Percentiles rank a stretch among this genome's conserved stretches.
Conservation (phyloP, 306 rosid species). For the Rubus parviflorus region DNA sequence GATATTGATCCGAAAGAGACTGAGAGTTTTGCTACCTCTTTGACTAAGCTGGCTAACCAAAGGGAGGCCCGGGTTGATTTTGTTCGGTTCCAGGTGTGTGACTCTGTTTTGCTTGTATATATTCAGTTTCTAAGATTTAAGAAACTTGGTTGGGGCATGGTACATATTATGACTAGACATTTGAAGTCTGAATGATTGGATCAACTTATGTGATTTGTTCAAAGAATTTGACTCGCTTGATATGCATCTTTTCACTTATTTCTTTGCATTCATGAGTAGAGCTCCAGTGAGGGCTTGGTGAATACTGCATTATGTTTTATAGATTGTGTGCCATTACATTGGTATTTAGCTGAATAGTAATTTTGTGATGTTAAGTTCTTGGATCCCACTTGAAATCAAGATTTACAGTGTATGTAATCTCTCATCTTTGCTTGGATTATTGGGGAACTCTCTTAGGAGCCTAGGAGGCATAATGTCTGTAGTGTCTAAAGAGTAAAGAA, state of each 20-base stretch:
- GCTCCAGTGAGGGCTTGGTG: background rate
- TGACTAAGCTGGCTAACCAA: constrained; percentile 63
- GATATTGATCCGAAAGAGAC: constrained; percentile 90
- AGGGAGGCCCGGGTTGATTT: constrained; percentile 57
- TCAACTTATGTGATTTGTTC: background rate
- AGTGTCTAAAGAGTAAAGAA: background rate
- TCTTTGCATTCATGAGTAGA: background rate
- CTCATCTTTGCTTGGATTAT: background rate
- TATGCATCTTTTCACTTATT: background rate
- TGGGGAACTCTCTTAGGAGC: background rate
- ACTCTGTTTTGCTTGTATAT: constrained; percentile 25
- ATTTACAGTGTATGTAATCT: background rate
- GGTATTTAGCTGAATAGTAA: background rate
- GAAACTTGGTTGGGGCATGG: background rate
- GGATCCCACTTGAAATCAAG: background rate
- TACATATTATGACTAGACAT: background rate
- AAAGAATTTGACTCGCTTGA: constrained; percentile 13
- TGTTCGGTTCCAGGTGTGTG: constrained; percentile 65
- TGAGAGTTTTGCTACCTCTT: constrained; percentile 63
- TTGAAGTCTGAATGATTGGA: background rate
- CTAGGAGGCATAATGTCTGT: background rate
- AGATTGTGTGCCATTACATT: background rate
- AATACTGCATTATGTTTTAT: background rate
- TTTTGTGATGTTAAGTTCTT: background rate
- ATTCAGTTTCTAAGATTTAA: constrained; percentile 8